These are phyloP conservation scores for Tympanopsis confertula DNA, from an alignment of 2,329 filamentous ascomycete species.

Conservation along the genomic window DNA sequence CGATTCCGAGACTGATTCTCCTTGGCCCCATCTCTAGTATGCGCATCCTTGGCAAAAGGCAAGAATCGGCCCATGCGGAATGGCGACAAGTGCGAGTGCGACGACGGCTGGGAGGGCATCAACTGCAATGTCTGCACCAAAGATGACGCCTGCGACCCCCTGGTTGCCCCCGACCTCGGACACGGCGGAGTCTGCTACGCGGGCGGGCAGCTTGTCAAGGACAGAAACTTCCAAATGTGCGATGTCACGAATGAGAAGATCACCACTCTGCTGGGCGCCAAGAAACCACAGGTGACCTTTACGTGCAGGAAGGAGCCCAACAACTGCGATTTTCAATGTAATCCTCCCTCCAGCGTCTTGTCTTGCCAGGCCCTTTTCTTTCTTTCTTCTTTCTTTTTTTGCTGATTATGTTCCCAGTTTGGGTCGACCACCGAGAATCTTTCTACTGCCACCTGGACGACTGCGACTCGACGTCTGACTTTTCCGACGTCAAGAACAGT, in stretches of 20 bases:
- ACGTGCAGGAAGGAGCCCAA: conserved; percentile 66
- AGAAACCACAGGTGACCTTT: conserved; percentile 88
- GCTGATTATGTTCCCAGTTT: conserved; percentile 66
- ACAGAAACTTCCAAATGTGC: conserved; percentile 97
- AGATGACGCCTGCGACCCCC: conserved; percentile 70
- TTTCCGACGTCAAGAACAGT: conserved; percentile 60
- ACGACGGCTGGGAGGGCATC: conserved; percentile 88
- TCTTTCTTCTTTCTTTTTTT: background rate
- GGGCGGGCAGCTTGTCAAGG: conserved; percentile 77
- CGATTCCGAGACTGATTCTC: background rate
- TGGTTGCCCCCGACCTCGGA: conserved; percentile 57
- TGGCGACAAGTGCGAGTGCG: conserved; percentile 66
- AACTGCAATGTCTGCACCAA: conserved; percentile 94
- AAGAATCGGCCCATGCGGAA: conserved; percentile 65
- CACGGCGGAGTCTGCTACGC: conserved; percentile 85
- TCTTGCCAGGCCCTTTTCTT: too few species aligned
- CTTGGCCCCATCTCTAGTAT: conserved; percentile 37
- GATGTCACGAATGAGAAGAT: conserved; percentile 96
- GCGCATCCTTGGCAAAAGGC: conserved; percentile 76
- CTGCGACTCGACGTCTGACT: conserved; percentile 65
- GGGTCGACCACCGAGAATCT: conserved; percentile 86
- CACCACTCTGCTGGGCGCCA: conserved; percentile 68
- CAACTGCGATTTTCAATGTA: conserved; percentile 91
- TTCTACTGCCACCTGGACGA: conserved; percentile 88
- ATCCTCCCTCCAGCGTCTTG: conserved; percentile 17